Base-by-base conservation (phyloP, 1,284 basidiomycete genomes). In the Trichosporon asahii region DNA sequence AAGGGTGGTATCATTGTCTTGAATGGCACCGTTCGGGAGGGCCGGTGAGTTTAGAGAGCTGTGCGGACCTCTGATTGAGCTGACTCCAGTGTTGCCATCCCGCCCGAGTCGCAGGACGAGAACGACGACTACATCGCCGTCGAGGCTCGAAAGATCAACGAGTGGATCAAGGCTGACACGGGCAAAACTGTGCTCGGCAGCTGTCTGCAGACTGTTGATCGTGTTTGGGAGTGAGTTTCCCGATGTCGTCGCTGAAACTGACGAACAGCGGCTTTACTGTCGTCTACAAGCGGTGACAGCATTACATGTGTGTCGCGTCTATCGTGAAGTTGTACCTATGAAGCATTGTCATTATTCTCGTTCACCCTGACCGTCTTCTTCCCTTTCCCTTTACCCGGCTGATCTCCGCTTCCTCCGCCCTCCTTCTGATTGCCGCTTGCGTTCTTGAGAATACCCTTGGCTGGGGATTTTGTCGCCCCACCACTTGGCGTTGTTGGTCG, bases 161-260 rank as follows among this genome's bases (percentile, higher is more conserved):
- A 82, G 35, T 82, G 80, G 80, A 73, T 80, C 55, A 68, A 82
- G 68, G 31, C 74, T 65, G 81, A 82, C 73, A 46, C 44, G 12
- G 81, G 81, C 15, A 78, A 76, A 73, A 79, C 77, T 23, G 79
- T 82, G 18, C 64, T 82, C 40, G 72, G 73, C 60, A 76, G 70
- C 63, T 76, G 74, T 11, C 72, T 79, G 3, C 81, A 82, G 73
- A 82, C 80, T 1, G 81, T 82, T 12, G 79, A 68, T 18, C 80
- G 79, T 73, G 67, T 31, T 29, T 82, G 81, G 81, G 80, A 82
- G 80, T 82, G 76, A 80, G 80, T 77, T 6, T 33, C 31, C 5
- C 15, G 8, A 14, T 23, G 7, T 3, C 29, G 9, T 6, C 23
- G 15, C 12, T n/a, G 18, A 12, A 64, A 55, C 67, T 66, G 61